Conservation (phyloP, 768 basidiomycete species). For the Lactarius evosmus region DNA sequence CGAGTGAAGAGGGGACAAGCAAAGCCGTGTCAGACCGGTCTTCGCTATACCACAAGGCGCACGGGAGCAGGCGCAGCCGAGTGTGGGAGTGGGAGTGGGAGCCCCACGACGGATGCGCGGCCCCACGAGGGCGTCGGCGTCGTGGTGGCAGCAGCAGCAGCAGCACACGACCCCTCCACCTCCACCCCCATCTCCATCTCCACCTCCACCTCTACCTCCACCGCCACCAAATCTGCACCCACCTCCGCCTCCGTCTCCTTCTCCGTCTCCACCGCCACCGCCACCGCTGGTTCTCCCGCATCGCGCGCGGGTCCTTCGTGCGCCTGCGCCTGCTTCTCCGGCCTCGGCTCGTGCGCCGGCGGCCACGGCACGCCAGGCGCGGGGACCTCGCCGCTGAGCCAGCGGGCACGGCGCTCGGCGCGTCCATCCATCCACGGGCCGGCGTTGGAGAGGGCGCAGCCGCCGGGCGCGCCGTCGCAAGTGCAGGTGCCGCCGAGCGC, state of each 20-base stretch:
- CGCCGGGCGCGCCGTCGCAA: conserved; percentile 48
- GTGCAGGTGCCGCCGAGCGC: conserved; percentile 63
- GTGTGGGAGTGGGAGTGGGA: conserved; percentile 11
- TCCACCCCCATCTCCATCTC: neutral
- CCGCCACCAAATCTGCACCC: neutral
- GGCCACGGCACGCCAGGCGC: conserved; percentile 23
- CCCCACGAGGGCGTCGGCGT: conserved; percentile 4
- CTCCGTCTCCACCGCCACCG: neutral
- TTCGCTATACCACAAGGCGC: conserved; percentile 4
- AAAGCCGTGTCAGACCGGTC: neutral
- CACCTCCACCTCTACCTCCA: neutral
- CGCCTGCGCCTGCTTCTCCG: neutral
- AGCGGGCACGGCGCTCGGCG: conserved; percentile 31
- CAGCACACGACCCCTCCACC: neutral
- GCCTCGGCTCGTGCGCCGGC: neutral
- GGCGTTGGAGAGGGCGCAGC: conserved; percentile 59
- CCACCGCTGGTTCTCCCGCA: no score
- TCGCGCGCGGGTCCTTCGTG: no score
- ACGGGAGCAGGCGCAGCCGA: conserved; percentile 8
- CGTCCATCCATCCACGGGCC: conserved; percentile 70
- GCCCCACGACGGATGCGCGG: conserved; percentile 15
- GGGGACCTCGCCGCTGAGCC: conserved; percentile 33
- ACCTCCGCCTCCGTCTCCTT: neutral
- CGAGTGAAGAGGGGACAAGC: no score
- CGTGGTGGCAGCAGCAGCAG: neutral